Base-by-base conservation (phyloP, 1,139 yeast species). In the Lodderomyces metapsilosis region DNA sequence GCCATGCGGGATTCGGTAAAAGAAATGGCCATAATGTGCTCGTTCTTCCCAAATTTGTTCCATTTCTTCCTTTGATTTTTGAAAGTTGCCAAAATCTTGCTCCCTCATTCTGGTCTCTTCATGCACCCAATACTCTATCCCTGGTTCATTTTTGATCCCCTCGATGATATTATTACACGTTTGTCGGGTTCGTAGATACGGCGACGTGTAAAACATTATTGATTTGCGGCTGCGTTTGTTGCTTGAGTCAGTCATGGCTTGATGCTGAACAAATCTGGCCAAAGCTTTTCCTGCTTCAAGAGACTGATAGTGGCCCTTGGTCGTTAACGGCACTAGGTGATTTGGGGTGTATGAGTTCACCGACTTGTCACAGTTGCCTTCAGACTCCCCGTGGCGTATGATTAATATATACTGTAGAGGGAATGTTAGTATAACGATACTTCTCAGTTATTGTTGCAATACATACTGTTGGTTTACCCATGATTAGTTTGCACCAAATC, bases 1-100 rank as follows among this genome's bases (percentile, higher is more conserved):
- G 4, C 97, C 97, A 55, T 86, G 82, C 9, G 96, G 96, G 25
- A 89, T 89, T 42, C 97, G 65, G 58, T 85, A 89, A 62, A 89
- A 89, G 43, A 89, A 89, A 62, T 88, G 96, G 0, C 97, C 97
- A 62, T 89, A 89, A 50, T 82, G 81, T 0, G 95, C 91, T 36
- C 97, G 66, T 52, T 87, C 94, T 42, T 75, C 74, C 88, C 94
- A 84, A 27, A 86, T 81, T 51, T 69, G 66, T 52, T 81, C 82
- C 94, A 89, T 88, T 49, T 84, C 89, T 43, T 76, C 83, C 3
- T 84, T 76, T 32, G 84, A 78, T 43, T 84, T 77, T 63, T 89
- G 97, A 61, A 88, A 88, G 58, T 89, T 89, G 17, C 97, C 97
- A 58, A 89, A 89, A 61, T 89, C 97, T 60, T 89, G 97, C 58